Evolutionary conservation across 2,329 filamentous ascomycete genomes (phyloP).

Genomic region (Xylaria multiplex): DNA sequence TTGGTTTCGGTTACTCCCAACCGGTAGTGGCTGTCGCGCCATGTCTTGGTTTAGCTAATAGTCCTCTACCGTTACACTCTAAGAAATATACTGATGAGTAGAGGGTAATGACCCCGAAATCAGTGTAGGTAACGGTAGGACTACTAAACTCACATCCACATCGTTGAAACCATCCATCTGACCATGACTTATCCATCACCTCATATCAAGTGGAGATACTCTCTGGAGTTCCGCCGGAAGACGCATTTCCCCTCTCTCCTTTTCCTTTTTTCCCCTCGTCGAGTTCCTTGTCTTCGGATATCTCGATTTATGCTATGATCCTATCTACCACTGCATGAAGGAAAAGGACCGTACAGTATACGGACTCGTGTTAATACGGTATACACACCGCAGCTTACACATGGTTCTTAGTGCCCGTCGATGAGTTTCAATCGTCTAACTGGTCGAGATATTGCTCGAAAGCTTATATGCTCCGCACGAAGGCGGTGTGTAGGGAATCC

Average conservation of each 20-base stretch:
- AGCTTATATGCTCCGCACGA: slow-evolving; percentile 21
- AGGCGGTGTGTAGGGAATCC: slow-evolving; percentile 19
- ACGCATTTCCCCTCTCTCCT: not conserved
- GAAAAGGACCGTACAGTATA: not conserved
- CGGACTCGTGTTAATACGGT: not conserved
- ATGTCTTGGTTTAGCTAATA: slow-evolving; percentile 9
- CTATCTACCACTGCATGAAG: not conserved
- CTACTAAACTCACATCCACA: not conserved
- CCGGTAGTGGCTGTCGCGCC: not conserved
- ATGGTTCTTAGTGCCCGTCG: not conserved
- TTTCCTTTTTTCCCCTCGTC: not conserved
- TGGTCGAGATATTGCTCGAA: slow-evolving; percentile 18
- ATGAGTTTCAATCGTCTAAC: slow-evolving; percentile 16
- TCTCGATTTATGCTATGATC: not conserved
- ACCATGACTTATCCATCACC: not conserved
- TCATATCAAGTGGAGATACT: not conserved
- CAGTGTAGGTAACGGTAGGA: not conserved
- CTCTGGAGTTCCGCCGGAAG: not conserved
- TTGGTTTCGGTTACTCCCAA: not conserved
- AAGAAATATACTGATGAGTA: not conserved
- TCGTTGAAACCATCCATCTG: not conserved
- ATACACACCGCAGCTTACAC: slow-evolving; percentile 32
- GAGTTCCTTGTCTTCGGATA: not conserved
- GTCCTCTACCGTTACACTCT: not conserved
- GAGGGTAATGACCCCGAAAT: not conserved